These are phyloP conservation scores for Moricandia moricandioides DNA, from an alignment of 345 rosid species.

Conservation along the genomic window DNA sequence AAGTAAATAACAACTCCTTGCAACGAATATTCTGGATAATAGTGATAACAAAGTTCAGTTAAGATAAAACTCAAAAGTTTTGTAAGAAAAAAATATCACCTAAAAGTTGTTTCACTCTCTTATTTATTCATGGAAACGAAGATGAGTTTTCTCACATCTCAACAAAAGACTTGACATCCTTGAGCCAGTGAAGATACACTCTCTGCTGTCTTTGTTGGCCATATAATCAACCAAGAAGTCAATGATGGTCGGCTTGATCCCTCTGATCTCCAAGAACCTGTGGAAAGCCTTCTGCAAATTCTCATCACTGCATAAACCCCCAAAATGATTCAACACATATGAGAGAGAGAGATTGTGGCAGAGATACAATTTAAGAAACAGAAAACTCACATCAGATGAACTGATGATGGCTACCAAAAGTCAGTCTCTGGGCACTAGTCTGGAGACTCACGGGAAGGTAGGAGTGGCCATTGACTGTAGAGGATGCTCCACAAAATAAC, in stretches of 20 bases:
- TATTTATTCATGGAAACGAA: not conserved
- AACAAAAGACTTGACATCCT: constrained; percentile 51
- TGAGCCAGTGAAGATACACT: constrained; percentile 61
- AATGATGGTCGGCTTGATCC: constrained; percentile 49
- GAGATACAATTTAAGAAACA: not conserved
- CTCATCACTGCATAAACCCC: constrained; percentile 48
- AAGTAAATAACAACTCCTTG: not conserved
- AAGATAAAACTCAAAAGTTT: not conserved
- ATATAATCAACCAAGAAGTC: constrained; percentile 48
- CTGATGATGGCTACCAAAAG: not conserved
- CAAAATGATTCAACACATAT: not conserved
- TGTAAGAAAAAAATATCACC: not conserved
- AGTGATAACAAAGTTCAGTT: not conserved
- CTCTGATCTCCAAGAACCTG: constrained; percentile 68
- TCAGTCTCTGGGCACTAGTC: not conserved
- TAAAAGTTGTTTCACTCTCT: not conserved
- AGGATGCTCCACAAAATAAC: not conserved
- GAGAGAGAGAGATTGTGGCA: not conserved
- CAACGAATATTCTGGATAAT: not conserved
- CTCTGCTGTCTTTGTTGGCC: constrained; percentile 56
- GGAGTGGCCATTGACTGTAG: not conserved
- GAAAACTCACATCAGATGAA: constrained; percentile 30
- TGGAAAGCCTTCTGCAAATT: no score
- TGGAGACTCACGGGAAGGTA: not conserved
- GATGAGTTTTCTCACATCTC: constrained; percentile 35